phyloP scores from a whole-genome alignment of 495 filamentous ascomycete species.

The Penicillium canariense region DNA sequence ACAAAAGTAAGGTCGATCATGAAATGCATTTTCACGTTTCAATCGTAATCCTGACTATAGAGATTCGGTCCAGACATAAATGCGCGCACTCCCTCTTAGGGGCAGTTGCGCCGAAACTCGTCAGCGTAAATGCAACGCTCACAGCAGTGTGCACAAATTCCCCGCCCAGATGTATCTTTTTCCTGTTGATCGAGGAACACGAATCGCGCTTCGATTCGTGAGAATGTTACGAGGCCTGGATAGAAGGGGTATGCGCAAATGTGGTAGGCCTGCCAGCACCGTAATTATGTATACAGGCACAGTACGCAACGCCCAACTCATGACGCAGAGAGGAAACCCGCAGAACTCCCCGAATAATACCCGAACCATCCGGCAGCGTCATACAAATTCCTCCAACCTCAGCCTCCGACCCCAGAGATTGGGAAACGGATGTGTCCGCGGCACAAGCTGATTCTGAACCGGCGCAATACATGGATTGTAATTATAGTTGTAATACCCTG shows the following conservation, averaged over 20 bases:
- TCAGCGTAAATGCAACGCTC: conserved; percentile 24
- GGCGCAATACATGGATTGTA: too few species aligned
- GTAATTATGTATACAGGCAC: conserved; percentile 3
- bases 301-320: not conserved
- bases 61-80: too few species aligned
- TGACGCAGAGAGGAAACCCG: not conserved
- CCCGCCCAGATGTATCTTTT: too few species aligned
- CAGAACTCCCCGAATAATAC: conserved; percentile 21
- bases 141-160: conserved; percentile 27
- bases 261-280: conserved; percentile 29
- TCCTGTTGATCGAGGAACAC: conserved; percentile 26
- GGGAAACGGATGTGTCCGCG: conserved; percentile 27
- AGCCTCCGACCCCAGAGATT: conserved; percentile 25
- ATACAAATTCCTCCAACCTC: conserved; percentile 17
- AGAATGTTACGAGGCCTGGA: conserved; percentile 18
- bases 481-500: too few species aligned
- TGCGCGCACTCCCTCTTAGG: not conserved
- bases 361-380: conserved; percentile 26
- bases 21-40: conserved; percentile 1
- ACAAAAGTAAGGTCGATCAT: too few species aligned
- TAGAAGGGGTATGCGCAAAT: conserved; percentile 23
- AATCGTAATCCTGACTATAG: conserved; percentile 15
- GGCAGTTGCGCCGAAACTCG: not conserved
- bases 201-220: conserved; percentile 20
- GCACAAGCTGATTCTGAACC: conserved; percentile 24